Base-by-base conservation (phyloP, 345 rosid species). In the Eucalyptus paniculata region DNA sequence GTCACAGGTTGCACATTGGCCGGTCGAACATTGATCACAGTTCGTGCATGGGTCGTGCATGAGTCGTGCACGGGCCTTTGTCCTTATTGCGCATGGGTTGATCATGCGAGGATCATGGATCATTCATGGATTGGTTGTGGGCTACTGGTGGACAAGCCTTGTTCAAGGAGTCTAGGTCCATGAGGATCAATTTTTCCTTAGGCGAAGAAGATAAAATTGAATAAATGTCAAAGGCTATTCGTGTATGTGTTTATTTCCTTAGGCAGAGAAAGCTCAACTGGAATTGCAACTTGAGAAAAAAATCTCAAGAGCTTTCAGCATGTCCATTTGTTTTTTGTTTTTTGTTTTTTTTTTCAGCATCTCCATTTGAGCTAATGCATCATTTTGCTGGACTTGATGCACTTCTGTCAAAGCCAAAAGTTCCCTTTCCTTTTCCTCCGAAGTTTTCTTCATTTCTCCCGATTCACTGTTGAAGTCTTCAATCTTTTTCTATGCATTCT, bases 241-340 rank as follows among this genome's bases (percentile, higher is more conserved):
- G 9, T 51, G 9, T 51, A 51, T 51, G 56, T 51, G 56, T 51
- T 51, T 51, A 7, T 51, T 51, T 51, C 23, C 56, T 51, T 51
- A 18, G 56, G 56, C 0, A 65, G 95, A 95, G 89, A 96, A 91
- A 92, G 93, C 93, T 86, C 94, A 93, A 87, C 89, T 94, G n/a
- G 94, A 94, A 88, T 88, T 90, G 80, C 94, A 96, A 86, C 95
- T 94, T 88, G 94, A 93, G 90, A 92, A 89, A n/a, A n/a, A 96
- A 91, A 92, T 89, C 92, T 28, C 89, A 87, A 88, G 96, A 94
- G 91, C 92, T 93, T 86, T 93, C 96, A 77, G 96, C 56, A 51
- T 51, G 56, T 92, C 92, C 49, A 92, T 91, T 87, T 50, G 92
- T n/a, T n/a, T n/a, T n/a, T n/a, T n/a, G n/a, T n/a, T n/a, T n/a